These are phyloP conservation scores for Galeopsis tetrahit DNA, from an alignment of 257 asterid species.

Conservation along the genomic window DNA sequence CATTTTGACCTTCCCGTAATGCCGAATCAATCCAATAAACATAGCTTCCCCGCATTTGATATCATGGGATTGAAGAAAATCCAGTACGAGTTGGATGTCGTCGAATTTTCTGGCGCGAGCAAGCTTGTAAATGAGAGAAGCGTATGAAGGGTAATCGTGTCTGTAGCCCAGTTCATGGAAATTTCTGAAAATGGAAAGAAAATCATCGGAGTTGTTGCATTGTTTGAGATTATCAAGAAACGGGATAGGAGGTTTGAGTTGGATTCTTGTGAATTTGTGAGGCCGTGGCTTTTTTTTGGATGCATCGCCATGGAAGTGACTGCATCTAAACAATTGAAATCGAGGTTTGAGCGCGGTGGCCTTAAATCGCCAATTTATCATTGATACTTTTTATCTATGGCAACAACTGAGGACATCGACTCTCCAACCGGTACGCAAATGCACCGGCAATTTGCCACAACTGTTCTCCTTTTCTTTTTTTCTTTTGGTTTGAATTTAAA, in stretches of 20 bases:
- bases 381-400: constrained; percentile 4
- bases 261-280: constrained; percentile 47
- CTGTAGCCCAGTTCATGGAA: constrained; percentile 60
- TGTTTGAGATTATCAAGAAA: constrained; percentile 68
- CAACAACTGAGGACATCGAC: too few relatives aligned
- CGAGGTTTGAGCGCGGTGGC: constrained; percentile 23
- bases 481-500: too few relatives aligned
- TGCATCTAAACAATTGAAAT: constrained; percentile 20
- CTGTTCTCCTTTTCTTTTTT: too few relatives aligned
- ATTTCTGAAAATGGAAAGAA: constrained; percentile 57
- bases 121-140: constrained; percentile 76
- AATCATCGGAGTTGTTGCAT: constrained; percentile 56
- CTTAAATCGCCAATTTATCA: constrained; percentile 33
- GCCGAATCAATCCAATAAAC: constrained; percentile 70
- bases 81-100: constrained; percentile 60
- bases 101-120: constrained; percentile 64
- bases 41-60: constrained; percentile 69
- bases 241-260: constrained; percentile 59
- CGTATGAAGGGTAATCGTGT: constrained; percentile 86
- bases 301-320: constrained; percentile 38
- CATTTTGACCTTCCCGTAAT: constrained; percentile 67
- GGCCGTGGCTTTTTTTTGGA: constrained; percentile 43
- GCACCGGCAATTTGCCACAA: too few relatives aligned
- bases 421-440: too few relatives aligned
- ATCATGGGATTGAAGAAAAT: constrained; percentile 45